Evolutionary conservation across 805 yeast genomes (phyloP).

Genomic region (Candida yuanshanica): DNA sequence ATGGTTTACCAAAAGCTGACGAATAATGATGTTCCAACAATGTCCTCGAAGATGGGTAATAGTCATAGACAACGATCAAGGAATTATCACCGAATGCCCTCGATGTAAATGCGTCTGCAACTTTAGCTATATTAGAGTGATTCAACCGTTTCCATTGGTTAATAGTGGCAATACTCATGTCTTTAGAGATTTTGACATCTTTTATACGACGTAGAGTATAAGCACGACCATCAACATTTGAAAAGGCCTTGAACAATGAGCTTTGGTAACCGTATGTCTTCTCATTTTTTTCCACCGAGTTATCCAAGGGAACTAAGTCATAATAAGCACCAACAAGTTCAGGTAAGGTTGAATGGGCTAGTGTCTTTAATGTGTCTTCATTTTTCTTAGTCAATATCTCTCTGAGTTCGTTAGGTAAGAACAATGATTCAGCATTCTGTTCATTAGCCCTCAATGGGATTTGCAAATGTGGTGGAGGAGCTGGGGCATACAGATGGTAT

Average conservation of each 20-base stretch:
- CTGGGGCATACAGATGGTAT: slow-evolving; percentile 86
- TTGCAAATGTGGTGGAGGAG: slow-evolving; percentile 69
- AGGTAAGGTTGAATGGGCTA: slow-evolving; percentile 58
- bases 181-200: slow-evolving; percentile 46
- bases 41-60: slow-evolving; percentile 70
- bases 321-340: slow-evolving; percentile 78
- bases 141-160: slow-evolving; percentile 60
- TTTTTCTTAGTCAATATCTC: slow-evolving; percentile 66
- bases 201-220: slow-evolving; percentile 76
- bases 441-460: slow-evolving; percentile 64
- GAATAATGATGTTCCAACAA: slow-evolving; percentile 63
- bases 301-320: slow-evolving; percentile 78
- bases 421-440: slow-evolving; percentile 60
- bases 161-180: slow-evolving; percentile 52
- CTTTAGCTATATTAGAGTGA: slow-evolving; percentile 54
- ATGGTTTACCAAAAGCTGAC: slow-evolving; percentile 34
- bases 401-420: slow-evolving; percentile 67
- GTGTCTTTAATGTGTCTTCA: slow-evolving; percentile 71
- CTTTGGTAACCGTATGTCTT: slow-evolving; percentile 47
- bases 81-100: slow-evolving; percentile 80
- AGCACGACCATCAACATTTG: slow-evolving; percentile 70
- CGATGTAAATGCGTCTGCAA: slow-evolving; percentile 81
- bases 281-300: slow-evolving; percentile 29
- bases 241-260: slow-evolving; percentile 71
- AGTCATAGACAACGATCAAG: slow-evolving; percentile 76